Evolutionary conservation across 345 rosid genomes (phyloP).

Genomic region (Eucalyptus lansdowneana): DNA sequence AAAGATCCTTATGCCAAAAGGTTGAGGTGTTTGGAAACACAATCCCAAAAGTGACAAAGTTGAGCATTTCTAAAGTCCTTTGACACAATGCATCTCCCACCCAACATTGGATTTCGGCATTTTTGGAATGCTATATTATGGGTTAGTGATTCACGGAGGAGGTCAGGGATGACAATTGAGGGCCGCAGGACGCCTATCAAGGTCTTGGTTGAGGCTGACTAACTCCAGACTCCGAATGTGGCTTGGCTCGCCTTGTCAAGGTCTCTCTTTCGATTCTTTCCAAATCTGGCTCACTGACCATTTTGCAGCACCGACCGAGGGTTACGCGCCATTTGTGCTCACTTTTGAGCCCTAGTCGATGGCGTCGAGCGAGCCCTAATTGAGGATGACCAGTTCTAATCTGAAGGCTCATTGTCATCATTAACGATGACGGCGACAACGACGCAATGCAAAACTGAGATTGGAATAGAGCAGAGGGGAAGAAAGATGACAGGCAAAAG

Average conservation of each 20-base stretch:
- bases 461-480: not conserved
- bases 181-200: not conserved
- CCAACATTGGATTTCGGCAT: not conserved
- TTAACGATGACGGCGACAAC: accelerated
- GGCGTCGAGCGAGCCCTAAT: not conserved
- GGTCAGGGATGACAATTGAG: not conserved
- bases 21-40: not conserved
- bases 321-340: not conserved
- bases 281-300: not conserved
- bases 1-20: not conserved
- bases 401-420: not conserved
- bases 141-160: not conserved
- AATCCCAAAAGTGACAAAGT: not conserved
- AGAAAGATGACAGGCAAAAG: not conserved
- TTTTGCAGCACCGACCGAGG: not conserved
- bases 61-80: not conserved
- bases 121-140: not conserved
- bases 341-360: not conserved
- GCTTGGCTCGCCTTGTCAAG: not conserved
- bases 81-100: not conserved
- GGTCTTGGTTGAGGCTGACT: not conserved
- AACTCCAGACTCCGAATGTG: not conserved
- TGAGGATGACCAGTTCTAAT: not conserved
- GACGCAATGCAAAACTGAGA: not conserved
- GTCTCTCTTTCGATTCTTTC: not conserved